A percentile compares a stretch with the other conserved stretches of the same genome.
phyloP scores from a whole-genome alignment of 768 basidiomycete species.

The Boletus rubropictus region DNA sequence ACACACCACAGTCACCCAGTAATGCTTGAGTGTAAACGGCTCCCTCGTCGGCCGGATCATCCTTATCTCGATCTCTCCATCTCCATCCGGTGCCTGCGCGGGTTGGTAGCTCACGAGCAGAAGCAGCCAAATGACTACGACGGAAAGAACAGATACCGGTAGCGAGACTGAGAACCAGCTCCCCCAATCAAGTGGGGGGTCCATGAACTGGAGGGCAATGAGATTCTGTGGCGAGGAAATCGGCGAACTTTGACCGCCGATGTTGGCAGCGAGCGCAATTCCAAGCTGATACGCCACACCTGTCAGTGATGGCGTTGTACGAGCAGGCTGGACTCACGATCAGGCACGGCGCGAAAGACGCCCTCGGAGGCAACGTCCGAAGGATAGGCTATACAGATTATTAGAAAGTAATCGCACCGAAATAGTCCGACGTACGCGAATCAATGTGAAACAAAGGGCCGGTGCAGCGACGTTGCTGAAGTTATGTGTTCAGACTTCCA shows the following conservation, averaged over 20 bases:
- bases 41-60: constrained; percentile 81
- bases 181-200: constrained; percentile 79
- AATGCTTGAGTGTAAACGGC: constrained; percentile 77
- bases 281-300: constrained; percentile 54
- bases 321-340: constrained; percentile 54
- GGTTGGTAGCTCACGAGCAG: constrained; percentile 80
- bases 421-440: constrained; percentile 55
- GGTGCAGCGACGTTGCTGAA: constrained; percentile 93
- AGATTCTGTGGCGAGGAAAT: constrained; percentile 98
- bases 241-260: constrained; percentile 94
- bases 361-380: constrained; percentile 80
- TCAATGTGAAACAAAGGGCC: constrained; percentile 92
- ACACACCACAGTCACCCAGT: constrained; percentile 82
- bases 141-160: constrained; percentile 82
- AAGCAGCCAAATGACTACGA: constrained; percentile 88
- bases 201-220: constrained; percentile 86
- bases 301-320: background rate
- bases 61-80: constrained; percentile 77
- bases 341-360: constrained; percentile 83
- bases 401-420: background rate
- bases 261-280: constrained; percentile 96
- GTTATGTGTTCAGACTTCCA: constrained; percentile 3
- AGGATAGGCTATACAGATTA: constrained; percentile 70
- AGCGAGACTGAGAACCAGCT: constrained; percentile 92
- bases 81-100: constrained; percentile 62